Evolutionary conservation across 148 eudicot species (phyloP), one percentile per base, ranked within the genome.

Genomic region (Rhododendron ferrugineum): DNA sequence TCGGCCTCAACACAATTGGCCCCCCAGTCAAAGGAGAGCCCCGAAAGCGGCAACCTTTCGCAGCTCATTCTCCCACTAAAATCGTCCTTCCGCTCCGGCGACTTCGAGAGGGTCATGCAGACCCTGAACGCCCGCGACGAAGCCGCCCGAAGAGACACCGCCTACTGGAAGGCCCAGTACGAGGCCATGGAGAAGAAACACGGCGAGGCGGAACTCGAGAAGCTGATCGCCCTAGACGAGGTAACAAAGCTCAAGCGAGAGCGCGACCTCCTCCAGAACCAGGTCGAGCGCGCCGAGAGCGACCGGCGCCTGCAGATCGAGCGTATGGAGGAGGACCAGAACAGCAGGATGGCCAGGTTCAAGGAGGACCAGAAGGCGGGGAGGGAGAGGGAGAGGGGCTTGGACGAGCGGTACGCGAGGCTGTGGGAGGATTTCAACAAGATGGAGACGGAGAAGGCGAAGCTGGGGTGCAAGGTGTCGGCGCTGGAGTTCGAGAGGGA

Each of bases 101-200:
- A 77, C 6, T 82, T 52, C 49, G 28, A 26, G 22, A 47, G 75
- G 68, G 76, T 77, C 30, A 14, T 32, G 22, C 46, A 58, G 26
- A 81, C 44, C 16, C 6, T 82, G 0, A 42, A 23, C 6, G 5
- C 52, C 15, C 75, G 84, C 3, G 84, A 82, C 28, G 76, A 62
- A 49, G 46, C 46, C 23, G n/a, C 64, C 54, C 60, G 16, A 13
- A n/a, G 37, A 13, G 75, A 64, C 0, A 64, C 42, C 2, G 34
- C 60, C 13, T 23, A 10, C 68, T 62, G 75, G 75, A 82, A 42
- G 26, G 42, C 16, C 16, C 5, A 82, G 84, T 42, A 5, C 15
- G 75, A 82, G 1, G 42, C 32, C 10, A 66, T 83, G 60, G 84
- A 83, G 73, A 68, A 66, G 84, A 66, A 44, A 22, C 32, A 64